These are phyloP conservation scores for Centaurea solstitialis DNA, from an alignment of 129 eudicot species.

Conservation along the genomic window DNA sequence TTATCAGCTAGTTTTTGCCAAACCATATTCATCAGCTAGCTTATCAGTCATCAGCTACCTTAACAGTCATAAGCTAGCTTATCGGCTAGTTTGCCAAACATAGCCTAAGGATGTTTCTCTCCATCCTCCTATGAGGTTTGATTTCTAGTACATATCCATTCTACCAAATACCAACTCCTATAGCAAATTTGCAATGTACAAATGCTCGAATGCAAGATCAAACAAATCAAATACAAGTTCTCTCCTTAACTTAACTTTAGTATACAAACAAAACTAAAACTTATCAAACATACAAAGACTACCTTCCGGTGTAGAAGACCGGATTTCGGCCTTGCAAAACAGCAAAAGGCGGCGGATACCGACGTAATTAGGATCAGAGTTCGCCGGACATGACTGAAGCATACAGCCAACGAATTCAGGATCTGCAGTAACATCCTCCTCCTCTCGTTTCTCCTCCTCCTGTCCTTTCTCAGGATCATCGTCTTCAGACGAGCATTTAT, in stretches of 20 bases:
- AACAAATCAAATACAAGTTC: not conserved
- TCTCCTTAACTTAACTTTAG: not conserved
- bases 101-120: no score
- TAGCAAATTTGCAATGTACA: not conserved
- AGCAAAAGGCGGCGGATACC: conserved; percentile 72
- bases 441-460: no score
- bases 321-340: conserved; percentile 53
- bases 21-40: no score
- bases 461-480: conserved; percentile 26
- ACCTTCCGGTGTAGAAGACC: conserved; percentile 58
- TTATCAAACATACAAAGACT: not conserved
- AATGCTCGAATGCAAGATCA: not conserved
- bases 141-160: no score
- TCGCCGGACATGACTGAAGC: conserved; percentile 65
- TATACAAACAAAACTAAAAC: not conserved
- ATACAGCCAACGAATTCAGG: conserved; percentile 62
- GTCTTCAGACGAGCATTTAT: conserved; percentile 26
- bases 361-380: conserved; percentile 59
- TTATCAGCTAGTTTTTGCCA: no score
- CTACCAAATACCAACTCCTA: no score
- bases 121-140: no score
- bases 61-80: no score
- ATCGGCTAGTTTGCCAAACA: no score
- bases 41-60: no score
- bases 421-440: conserved; percentile 39